Base-by-base conservation (phyloP, 2,329 filamentous ascomycete species). In the Sclerotinia borealis region DNA sequence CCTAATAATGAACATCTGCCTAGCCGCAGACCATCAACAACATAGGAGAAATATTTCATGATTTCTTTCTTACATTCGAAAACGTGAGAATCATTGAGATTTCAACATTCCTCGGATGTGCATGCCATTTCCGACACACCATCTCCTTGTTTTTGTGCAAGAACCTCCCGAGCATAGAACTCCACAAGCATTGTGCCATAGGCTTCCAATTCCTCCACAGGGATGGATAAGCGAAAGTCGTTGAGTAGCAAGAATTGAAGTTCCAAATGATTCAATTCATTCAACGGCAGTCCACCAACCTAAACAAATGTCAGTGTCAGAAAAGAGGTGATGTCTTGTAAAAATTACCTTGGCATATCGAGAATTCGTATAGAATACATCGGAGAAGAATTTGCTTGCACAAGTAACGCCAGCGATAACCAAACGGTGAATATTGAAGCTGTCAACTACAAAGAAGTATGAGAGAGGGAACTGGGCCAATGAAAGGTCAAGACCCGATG, bases 131-230 rank as follows among this genome's bases (percentile, higher is more conserved):
- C 65, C n/a, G 65, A 45, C 11, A 66, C 66, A 19, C 67, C 64
- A 39, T 36, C 36, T 37, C 61, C 68, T 63, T 72, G 67, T 29
- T 69, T 79, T 71, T 89, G 86, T 31, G 85, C 80, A 31, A 96
- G 85, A 19, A 97, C 88, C 75, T 99, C 95, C 61, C 93, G 84
- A 0, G 92, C 93, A 73, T 98, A 99, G 73, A 98, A 99, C 73
- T 98, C 93, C 19, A 99, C 95, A 15, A 99, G 81, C 93, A 98
- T 98, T 1, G 95, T 99, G 6, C 92, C 95, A 72, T 99, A 99
- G 0, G 92, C 92, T 76, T 99, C 95, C 64, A 99, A 85, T 72
- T 98, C 93, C 78, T 98, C 95, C 17, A 98, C 89, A 0, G 93
- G 90, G 11, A 99, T 89, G 2, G 92, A 91, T 19, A 99, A 86